Base-by-base conservation (phyloP, 2,329 filamentous ascomycete species). In the Neopestalotiopsis clavispora region DNA sequence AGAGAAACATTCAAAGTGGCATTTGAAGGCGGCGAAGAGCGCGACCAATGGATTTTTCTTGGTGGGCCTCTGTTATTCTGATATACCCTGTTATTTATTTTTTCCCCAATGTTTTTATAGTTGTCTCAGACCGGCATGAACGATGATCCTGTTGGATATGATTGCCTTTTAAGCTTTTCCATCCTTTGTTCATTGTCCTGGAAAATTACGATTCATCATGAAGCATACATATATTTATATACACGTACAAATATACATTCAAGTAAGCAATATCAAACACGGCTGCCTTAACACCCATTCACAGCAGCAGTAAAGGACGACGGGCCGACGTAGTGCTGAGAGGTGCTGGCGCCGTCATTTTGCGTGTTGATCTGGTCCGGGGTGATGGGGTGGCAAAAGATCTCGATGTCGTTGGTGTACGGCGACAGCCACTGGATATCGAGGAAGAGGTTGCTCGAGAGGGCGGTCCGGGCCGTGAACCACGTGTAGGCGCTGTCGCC, bases 21-120 rank as follows among this genome's bases (percentile, higher is more conserved):
- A 34, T 59, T 23, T 59, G 23, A 23, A 59, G 57, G 57, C 10
- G 34, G 10, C 6, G 34, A 10, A 38, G 34, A 38, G 34, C 34
- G n/a, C 23, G 9, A 52, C 45, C 30, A 34, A 30, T 59, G 30
- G 32, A 9, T 38, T n/a, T 59, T 59, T 3, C 3, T 56, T 56
- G 9, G 9, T 14, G 45, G 45, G 13, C 23, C 14, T 28, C 30
- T 59, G 7, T 14, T n/a, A 28, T 59, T 62, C 59, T 62, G 59
- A 40, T 62, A 62, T 62, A 62, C 59, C 59, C 59, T 62, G 23
- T n/a, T 30, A 23, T 62, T 17, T 62, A 59, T 32, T 28, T 14
- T 20, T 6, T 6, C 5, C 17, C 13, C 49, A 7, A 38, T 52
- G 45, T n/a, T 52, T n/a, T 52, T 52, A 52, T 52, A 52, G 45